Base-by-base conservation (phyloP, 163 green algal genomes). In the Scenedesmus sp. region DNA sequence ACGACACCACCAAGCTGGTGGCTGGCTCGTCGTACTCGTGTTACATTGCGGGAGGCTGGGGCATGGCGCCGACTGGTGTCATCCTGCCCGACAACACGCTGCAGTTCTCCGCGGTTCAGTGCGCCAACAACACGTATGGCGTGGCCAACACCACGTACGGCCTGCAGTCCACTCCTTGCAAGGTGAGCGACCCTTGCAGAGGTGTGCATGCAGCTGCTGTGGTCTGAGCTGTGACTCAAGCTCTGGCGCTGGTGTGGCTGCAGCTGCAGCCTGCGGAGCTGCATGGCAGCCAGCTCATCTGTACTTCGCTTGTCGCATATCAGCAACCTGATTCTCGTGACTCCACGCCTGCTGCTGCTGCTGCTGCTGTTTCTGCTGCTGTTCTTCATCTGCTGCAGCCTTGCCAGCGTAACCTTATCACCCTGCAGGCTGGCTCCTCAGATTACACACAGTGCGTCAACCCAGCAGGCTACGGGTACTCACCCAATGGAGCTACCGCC, bases 51-150 rank as follows among this genome's bases (percentile, higher is more conserved):
- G 85, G 68, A 13, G 85, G 85, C 33, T 89, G 85, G 85, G 85
- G 85, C 68, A 83, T 89, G 43, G 30, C 35, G 44, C 40, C 44
- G 0, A 59, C 37, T 56, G 61, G 59, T 15, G 61, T 80, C 26
- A 37, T 61, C 15, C 7, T 33, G 16, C 12, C 6, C 24, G 40
- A 43, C 61, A 81, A 89, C 4, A 37, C 73, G 59, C 33, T 82
- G 61, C 20, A 44, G 40, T 83, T 44, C 26, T 46, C 16, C 10
- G 59, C 44, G 10, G 33, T 26, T 26, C 12, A 18, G 13, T 89
- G 85, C 73, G 26, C 85, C 12, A 72, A 37, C 85, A 89, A 89
- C 85, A 70, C 85, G 3, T 89, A 89, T 70, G 85, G 85, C 37
- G 85, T 89, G 12, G 40, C n/a, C 4, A 44, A 68, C 7, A 82